Base-by-base conservation (phyloP, 2,329 filamentous ascomycete genomes). In the Septoria petroselini region DNA sequence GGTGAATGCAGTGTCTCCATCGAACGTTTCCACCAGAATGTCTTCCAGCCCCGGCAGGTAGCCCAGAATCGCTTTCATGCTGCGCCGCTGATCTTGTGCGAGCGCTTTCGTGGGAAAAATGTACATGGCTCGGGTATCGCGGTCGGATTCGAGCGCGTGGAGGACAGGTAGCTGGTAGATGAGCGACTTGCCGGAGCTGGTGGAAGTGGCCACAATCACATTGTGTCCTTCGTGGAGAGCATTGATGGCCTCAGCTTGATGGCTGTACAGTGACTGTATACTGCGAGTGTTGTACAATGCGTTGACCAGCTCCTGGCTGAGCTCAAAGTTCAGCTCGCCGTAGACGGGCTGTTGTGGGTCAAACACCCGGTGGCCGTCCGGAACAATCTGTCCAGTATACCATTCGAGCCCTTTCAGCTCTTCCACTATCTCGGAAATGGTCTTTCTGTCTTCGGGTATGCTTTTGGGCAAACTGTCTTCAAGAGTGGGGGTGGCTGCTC, bases 101-200 rank as follows among this genome's bases (percentile, higher is more conserved):
- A 98, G 73, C 1, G 93, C 93, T 70, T 98, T 98, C 0, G 93
- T 98, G 0, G 93, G 93, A 54, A 98, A 98, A 29, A 98, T 95
- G 66, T 96, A 97, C 84, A 98, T 89, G 2, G 93, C 93, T 60
- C 93, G 78, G 7, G 88, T 87, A 48, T 84, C 76, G 2, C 70
- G 73, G 62, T 97, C 86, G 44, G 81, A 75, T 68, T 98, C 91
- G 2, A 98, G 73, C 41, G 88, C 86, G 64, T 95, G 83, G 8
- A 98, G 72, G 37, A 98, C 89, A 0, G 93, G 93, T 12, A 98
- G 79, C 64, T 98, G 93, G 64, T 97, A 98, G 54, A 98, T 96
- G n/a, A 98, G 73, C 4, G 90, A 96, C 69, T 98, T 98, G 8
- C 93, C 93, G 1, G 93, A 98, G 65, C 88, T 95, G 0, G 93